Base-by-base conservation (phyloP, 2,329 filamentous ascomycete species). In the Cladosporium cucumerinum region DNA sequence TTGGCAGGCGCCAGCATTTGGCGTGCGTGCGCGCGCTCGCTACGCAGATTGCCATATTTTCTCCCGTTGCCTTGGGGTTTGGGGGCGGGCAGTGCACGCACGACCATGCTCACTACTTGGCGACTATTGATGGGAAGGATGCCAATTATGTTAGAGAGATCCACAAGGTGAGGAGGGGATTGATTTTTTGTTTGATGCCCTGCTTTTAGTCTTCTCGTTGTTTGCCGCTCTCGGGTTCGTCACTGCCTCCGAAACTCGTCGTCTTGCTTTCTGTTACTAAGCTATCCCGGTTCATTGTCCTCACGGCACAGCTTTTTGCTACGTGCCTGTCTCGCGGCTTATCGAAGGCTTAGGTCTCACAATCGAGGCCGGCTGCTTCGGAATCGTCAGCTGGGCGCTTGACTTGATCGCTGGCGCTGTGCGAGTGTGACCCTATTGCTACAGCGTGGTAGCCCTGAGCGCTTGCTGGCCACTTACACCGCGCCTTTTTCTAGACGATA, bases 1-100 rank as follows among this genome's bases (percentile, higher is more conserved):
- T 54, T 32, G 51, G 51, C 51, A 54, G 25, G 26, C 51, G 51
- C 51, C 51, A 54, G n/a, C 51, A 30, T 54, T 54, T 52, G n/a
- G n/a, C n/a, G n/a, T n/a, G n/a, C n/a, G n/a, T n/a, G n/a, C n/a
- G n/a, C 26, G 25, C 23, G 11, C n/a, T 0, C 3, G 25, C 48
- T 52, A n/a, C 25, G 49, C 49, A 52, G 18, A 28, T 30, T 28
- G 26, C 49, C 49, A 30, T 52, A 16, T 21, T 46, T 21, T 46
- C 2, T 23, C n/a, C n/a, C 10, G 39, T 21, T 46, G 39, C 39
- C 39, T 46, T 46, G n/a, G n/a, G n/a, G n/a, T 46, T 21, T 21
- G 18, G 34, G 5, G 16, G 39, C 23, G 39, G 39, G 39, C 39
- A 46, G 39, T 46, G 39, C 39, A 43, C 39, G 36, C 39, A 46